Evolutionary conservation across 1,284 basidiomycete genomes (phyloP).

Genomic region (Naganishia sp.): DNA sequence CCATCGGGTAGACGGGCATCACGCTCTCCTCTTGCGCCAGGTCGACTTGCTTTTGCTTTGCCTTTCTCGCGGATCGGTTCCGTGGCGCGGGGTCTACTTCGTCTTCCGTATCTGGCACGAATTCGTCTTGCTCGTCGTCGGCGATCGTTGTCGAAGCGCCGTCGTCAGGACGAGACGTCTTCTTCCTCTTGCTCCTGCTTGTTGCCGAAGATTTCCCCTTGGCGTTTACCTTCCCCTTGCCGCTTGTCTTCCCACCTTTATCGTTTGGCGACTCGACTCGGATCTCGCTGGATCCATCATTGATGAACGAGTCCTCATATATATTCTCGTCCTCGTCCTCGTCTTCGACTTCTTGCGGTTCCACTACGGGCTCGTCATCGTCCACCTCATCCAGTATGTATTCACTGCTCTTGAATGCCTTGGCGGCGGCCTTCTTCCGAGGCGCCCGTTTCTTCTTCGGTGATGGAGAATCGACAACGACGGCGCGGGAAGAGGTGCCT

Average conservation of each 20-base stretch:
- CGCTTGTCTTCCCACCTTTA: not conserved
- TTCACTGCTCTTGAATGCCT: constrained; percentile 10
- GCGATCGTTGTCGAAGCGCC: not conserved
- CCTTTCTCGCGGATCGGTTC: constrained; percentile 12
- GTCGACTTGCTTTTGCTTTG: constrained; percentile 9
- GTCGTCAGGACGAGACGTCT: not conserved
- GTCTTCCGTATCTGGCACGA: constrained; percentile 8
- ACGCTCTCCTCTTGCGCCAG: constrained; percentile 19
- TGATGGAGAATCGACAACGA: constrained; percentile 24
- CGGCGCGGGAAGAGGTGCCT: not conserved
- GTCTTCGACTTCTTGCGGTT: not conserved
- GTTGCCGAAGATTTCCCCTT: not conserved
- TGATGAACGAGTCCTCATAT: constrained; percentile 27
- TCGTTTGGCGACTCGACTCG: not conserved
- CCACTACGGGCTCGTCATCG: not conserved
- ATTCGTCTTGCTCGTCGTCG: constrained; percentile 17
- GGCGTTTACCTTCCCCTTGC: constrained; percentile 13
- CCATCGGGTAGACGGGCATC: constrained; percentile 4
- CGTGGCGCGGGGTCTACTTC: not conserved
- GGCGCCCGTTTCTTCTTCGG: constrained; percentile 23
- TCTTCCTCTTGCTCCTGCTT: constrained; percentile 8
- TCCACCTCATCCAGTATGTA: constrained; percentile 21
- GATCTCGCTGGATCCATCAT: constrained; percentile 17
- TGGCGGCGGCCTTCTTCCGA: not conserved
- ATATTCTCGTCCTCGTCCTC: constrained; percentile 7